Evolutionary conservation across 352 stramenopile genomes (phyloP), one percentile per base, ranked within the genome.

Genomic region (Nothophytophthora sp.): DNA sequence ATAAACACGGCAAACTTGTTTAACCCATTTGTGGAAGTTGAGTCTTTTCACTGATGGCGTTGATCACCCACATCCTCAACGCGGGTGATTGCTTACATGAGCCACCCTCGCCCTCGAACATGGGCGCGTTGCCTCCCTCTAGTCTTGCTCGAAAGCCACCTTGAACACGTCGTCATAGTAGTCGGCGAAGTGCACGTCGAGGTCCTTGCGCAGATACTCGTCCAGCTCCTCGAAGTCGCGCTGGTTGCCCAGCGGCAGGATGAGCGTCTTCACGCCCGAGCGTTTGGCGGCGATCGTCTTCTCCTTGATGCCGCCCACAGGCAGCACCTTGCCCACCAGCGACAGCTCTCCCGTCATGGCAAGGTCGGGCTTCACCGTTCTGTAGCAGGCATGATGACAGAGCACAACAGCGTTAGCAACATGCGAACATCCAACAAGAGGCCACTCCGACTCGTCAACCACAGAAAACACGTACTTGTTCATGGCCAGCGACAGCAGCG

Each of bases 281-380:
- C 97, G 84, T 46, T 97, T 88, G 18, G 97, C 97, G n/a, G 96
- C 97, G 55, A 99, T 99, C 29, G 90, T 97, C 80, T 99, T 99
- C 73, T 99, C 97, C 77, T 99, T 99, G 62, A 99, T 99, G 29
- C 97, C 97, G 46, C 97, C 97, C 6, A 99, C 96, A 9, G 97
- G 95, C n/a, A 99, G 64, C 19, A 99, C 97, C 67, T 99, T 99
- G 24, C 97, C 97, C 5, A 98, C 98, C 15, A 99, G 79, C 19
- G 89, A 98, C 23, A 98, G 60, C 56, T 98, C 95, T 40, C 95
- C 95, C 4, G 97, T 99, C 97, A 99, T 99, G 10, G 97, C 97
- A 20, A 99, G 70, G 64, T 99, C 95, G 51, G 85, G 80, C 51
- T 93, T 89, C 34, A 99, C 89, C 15, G 91, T 94, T 57, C 82